phyloP scores from a whole-genome alignment of 352 stramenopile species.

The Pelagophyceae sp. region DNA sequence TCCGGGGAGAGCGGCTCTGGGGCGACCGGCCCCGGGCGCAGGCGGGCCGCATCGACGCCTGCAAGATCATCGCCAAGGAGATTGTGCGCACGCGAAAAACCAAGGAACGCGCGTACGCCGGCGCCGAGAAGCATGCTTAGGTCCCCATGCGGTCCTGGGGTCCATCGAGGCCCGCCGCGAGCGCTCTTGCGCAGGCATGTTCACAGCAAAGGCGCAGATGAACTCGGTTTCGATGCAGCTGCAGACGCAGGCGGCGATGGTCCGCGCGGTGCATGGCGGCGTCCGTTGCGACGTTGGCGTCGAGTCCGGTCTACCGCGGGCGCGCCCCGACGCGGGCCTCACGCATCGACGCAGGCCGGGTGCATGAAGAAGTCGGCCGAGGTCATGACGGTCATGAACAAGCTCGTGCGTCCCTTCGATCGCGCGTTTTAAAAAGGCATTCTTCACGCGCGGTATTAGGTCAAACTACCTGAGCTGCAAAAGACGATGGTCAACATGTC shows the following conservation, averaged over 20 bases:
- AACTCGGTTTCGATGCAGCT: constrained; percentile 41
- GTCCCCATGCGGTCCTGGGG: too few relatives aligned
- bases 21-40: not conserved
- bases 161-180: too few relatives aligned
- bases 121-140: too few relatives aligned
- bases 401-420: constrained; percentile 12
- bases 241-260: constrained; percentile 28
- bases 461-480: constrained; percentile 42
- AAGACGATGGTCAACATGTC: constrained; percentile 38
- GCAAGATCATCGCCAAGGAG: constrained; percentile 36
- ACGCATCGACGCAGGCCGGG: not conserved
- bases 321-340: too few relatives aligned
- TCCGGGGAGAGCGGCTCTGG: not conserved
- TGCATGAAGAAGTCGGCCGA: constrained; percentile 28
- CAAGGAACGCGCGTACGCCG: constrained; percentile 35
- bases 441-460: not conserved
- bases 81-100: constrained; percentile 34
- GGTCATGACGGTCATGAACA: constrained; percentile 38
- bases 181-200: too few relatives aligned
- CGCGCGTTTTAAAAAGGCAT: not conserved
- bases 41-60: constrained; percentile 1
- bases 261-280: not conserved
- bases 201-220: constrained; percentile 34
- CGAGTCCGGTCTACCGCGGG: too few relatives aligned
- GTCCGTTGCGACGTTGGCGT: too few relatives aligned